Evolutionary conservation across 768 basidiomycete species (phyloP).

Genomic region (Russula sp.): DNA sequence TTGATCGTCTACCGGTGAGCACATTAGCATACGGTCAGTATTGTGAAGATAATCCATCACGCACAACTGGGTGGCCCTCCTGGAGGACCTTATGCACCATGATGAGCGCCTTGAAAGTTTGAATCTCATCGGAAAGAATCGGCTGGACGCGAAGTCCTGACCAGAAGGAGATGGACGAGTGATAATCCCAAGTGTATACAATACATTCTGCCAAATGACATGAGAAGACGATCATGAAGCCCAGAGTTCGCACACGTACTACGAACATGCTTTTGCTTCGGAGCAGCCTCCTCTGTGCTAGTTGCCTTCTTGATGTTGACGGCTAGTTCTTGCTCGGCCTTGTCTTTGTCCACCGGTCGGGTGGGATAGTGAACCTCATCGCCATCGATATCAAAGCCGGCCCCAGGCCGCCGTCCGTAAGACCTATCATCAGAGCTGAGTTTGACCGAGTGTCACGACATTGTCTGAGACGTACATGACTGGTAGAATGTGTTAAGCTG

Average conservation of each 20-base stretch:
- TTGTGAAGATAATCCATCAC: slow-evolving; percentile 30
- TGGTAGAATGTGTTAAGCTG: neutral
- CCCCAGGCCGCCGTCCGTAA: slow-evolving; percentile 28
- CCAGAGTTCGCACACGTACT: slow-evolving; percentile 49
- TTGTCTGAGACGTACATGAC: slow-evolving; percentile 12
- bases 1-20: slow-evolving; percentile 68
- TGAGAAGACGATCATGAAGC: slow-evolving; percentile 1
- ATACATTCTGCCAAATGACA: slow-evolving; percentile 68
- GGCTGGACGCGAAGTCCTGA: slow-evolving; percentile 94
- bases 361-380: slow-evolving; percentile 90
- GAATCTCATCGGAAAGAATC: slow-evolving; percentile 93
- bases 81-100: slow-evolving; percentile 97
- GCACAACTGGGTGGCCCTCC: slow-evolving; percentile 91
- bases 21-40: slow-evolving; percentile 13
- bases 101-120: slow-evolving; percentile 97
- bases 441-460: neutral
- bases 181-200: slow-evolving; percentile 99
- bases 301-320: slow-evolving; percentile 99
- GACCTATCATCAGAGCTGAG: slow-evolving; percentile 29
- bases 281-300: slow-evolving; percentile 88
- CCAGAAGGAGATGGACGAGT: slow-evolving; percentile 97
- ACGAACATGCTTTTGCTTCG: slow-evolving; percentile 98
- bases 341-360: slow-evolving; percentile 96
- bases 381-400: slow-evolving; percentile 64
- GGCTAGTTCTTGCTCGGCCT: slow-evolving; percentile 89